Percentiles rank a stretch among this genome's conserved stretches.
Evolutionary conservation across 768 basidiomycete genomes (phyloP).

Genomic region (Mycena rebaudengoi): DNA sequence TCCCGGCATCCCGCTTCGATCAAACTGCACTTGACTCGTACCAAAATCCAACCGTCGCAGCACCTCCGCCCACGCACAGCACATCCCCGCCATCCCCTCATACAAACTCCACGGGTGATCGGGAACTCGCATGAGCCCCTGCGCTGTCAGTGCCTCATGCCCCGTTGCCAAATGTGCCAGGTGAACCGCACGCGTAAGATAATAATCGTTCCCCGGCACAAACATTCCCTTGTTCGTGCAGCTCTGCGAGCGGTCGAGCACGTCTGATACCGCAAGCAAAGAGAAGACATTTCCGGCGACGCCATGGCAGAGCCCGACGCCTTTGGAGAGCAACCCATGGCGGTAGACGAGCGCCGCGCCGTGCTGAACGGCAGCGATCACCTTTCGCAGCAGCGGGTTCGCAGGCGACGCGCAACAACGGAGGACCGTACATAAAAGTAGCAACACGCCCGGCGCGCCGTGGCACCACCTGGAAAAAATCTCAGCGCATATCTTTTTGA

Average conservation of each 20-base stretch:
- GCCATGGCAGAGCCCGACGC: constrained; percentile 69
- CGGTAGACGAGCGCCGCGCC: constrained; percentile 56
- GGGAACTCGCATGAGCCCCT: constrained; percentile 53
- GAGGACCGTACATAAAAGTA: constrained; percentile 55
- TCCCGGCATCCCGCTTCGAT: constrained; percentile 47
- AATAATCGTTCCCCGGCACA: constrained; percentile 20
- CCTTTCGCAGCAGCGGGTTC: constrained; percentile 32
- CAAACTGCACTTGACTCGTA: constrained; percentile 19
- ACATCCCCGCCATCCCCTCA: constrained; percentile 67
- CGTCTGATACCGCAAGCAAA: constrained; percentile 56
- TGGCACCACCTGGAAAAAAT: constrained; percentile 62
- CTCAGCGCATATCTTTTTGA: neutral
- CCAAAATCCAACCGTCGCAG: constrained; percentile 40
- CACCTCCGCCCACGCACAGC: constrained; percentile 63
- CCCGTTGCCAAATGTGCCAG: constrained; percentile 54
- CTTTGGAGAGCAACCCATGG: constrained; percentile 61
- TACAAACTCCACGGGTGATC: constrained; percentile 66
- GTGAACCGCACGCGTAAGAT: constrained; percentile 53
- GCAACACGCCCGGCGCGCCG: constrained; percentile 60
- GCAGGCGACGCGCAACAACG: constrained; percentile 33
- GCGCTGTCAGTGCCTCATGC: constrained; percentile 41
- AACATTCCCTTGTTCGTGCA: constrained; percentile 16
- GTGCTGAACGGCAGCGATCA: constrained; percentile 43
- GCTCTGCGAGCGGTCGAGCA: constrained; percentile 38
- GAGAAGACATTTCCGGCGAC: constrained; percentile 63